Conservation (phyloP, 2,329 filamentous ascomycete species). For the Macrophomina tecta region DNA sequence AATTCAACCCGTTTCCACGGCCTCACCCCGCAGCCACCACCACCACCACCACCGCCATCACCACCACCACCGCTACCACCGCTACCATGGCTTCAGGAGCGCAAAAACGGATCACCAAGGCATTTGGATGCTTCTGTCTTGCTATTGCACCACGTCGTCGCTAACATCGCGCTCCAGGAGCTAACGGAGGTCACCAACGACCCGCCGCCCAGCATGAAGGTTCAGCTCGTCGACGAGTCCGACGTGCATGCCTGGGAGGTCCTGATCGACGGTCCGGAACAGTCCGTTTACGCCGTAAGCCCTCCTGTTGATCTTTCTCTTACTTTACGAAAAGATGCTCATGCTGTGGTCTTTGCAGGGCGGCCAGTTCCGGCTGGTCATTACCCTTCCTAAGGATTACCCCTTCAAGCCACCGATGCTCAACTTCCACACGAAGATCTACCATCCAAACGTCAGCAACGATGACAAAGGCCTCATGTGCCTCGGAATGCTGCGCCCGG, state of each 20-base stretch:
- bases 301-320: conserved; percentile 7
- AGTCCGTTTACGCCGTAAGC: conserved; percentile 69
- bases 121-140: background rate
- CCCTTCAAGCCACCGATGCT: conserved; percentile 87
- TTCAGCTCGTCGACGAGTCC: conserved; percentile 65
- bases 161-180: conserved; percentile 55
- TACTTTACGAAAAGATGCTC: conserved; percentile 26
- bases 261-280: conserved; percentile 68
- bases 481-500: conserved; percentile 78
- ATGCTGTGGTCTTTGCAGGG: conserved; percentile 51
- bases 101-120: conserved; percentile 27
- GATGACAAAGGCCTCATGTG: conserved; percentile 86
- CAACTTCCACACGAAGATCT: conserved; percentile 86
- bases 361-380: conserved; percentile 74
- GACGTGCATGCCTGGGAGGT: conserved; percentile 74
- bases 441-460: conserved; percentile 94
- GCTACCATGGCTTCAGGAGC: conserved; percentile 25
- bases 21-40: background rate
- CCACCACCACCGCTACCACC: background rate
- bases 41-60: too few species aligned
- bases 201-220: conserved; percentile 63
- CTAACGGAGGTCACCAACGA: conserved; percentile 62
- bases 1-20: background rate
- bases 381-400: conserved; percentile 79
- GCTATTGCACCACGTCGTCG: background rate